Percentiles rank a stretch among this genome's conserved stretches.
phyloP scores from a whole-genome alignment of 2,329 filamentous ascomycete species.

The Shiraia bambusicola region DNA sequence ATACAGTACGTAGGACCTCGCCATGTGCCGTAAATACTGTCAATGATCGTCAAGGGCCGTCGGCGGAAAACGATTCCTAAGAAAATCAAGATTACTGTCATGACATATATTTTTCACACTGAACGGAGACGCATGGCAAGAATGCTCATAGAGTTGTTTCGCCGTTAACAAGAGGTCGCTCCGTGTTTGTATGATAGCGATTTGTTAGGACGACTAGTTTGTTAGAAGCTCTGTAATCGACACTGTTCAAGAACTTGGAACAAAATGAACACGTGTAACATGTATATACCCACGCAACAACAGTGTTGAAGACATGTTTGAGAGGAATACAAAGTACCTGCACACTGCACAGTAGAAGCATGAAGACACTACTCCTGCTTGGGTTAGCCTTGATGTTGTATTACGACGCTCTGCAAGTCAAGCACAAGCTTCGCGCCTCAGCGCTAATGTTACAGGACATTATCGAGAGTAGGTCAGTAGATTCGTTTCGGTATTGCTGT shows the following conservation, averaged over 20 bases:
- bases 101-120: conserved; percentile 31
- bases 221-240: no score
- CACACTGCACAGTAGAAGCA: background rate
- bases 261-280: background rate
- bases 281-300: background rate
- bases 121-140: conserved; percentile 35
- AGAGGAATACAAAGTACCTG: conserved; percentile 1
- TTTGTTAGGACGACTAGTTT: no score
- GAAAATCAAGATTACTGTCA: conserved; percentile 26
- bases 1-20: conserved; percentile 31
- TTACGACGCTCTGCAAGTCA: no score
- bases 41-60: conserved; percentile 28
- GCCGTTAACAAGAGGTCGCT: background rate
- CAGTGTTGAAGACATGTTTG: background rate
- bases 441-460: background rate
- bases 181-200: background rate
- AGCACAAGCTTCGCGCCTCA: background rate
- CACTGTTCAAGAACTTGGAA: no score
- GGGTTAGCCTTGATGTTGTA: no score
- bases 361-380: no score
- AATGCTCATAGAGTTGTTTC: background rate
- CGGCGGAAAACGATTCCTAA: conserved; percentile 36
- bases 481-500: background rate
- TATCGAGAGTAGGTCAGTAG: background rate
- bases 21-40: conserved; percentile 33